Percentiles rank a stretch among this genome's conserved stretches.
Conservation (phyloP, 345 rosid genomes). For the Passiflora organensis region DNA sequence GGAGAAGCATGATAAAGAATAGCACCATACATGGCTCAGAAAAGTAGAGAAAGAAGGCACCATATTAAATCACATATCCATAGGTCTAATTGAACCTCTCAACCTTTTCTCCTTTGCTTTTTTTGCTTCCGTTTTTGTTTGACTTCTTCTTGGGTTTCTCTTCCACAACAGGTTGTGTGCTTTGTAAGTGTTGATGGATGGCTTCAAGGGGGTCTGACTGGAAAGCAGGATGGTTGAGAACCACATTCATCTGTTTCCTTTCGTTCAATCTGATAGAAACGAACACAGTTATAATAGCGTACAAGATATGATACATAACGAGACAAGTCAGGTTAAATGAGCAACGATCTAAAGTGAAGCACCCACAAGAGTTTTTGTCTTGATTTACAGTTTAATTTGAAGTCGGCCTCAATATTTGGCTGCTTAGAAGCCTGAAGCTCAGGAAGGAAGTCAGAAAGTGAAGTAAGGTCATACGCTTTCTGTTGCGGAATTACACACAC, state of each 20-base stretch:
- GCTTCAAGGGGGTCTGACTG: constrained; percentile 69
- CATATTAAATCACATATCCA: constrained; percentile 29
- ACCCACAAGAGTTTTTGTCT: constrained; percentile 61
- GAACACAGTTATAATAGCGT: constrained; percentile 1
- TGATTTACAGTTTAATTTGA: constrained; percentile 68
- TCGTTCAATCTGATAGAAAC: constrained; percentile 50
- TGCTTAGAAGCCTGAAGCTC: constrained; percentile 41
- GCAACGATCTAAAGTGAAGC: constrained; percentile 1
- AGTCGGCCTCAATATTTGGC: constrained; percentile 28
- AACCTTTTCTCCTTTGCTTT: constrained; percentile 41
- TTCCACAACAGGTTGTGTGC: constrained; percentile 53
- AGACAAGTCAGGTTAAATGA: too few species aligned
- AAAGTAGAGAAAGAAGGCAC: not conserved
- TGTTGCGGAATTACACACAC: too few species aligned
- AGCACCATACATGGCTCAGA: too few species aligned
- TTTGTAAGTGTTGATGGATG: constrained; percentile 59
- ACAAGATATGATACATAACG: not conserved
- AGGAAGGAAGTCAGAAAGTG: constrained; percentile 74
- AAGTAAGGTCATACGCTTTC: constrained; percentile 67
- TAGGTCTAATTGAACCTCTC: constrained; percentile 23
- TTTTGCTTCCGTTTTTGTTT: constrained; percentile 42
- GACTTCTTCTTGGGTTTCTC: constrained; percentile 54
- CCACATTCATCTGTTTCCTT: constrained; percentile 49
- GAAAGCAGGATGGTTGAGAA: constrained; percentile 64
- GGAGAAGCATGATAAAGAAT: too few species aligned